Evolutionary conservation across 495 filamentous ascomycete species (phyloP), one percentile per base, ranked within the genome.

Genomic region (Stereocaulon alpinum): DNA sequence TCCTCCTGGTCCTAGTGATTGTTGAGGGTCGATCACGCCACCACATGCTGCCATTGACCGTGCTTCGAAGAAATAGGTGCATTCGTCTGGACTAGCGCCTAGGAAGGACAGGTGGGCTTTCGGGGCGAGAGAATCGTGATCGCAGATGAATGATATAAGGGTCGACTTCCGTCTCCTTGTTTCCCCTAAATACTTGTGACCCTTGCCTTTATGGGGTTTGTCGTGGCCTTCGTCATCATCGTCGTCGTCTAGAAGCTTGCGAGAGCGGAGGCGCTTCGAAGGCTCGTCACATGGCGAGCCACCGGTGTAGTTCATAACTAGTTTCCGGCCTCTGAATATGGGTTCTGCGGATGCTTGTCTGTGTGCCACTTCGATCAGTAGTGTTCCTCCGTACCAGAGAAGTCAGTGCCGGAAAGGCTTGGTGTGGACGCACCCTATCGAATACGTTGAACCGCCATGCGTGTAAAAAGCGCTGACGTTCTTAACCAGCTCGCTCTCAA

Each of bases 21-120:
- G 74, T 69, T 80, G 68, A 66, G 80, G 74, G 70, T 84, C 74
- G 37, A 80, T 79, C 12, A 84, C 77, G 37, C 81, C 84, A 24
- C 87, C 86, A 69, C 94, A 99, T 9, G 91, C 92, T 42, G 89
- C 84, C 48, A 80, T 79, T 48, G 89, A 90, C 58, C 91, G 88
- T n/a, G 91, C 82, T 70, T 96, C 91, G 73, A 99, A 99, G 70
- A 94, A 87, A 73, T 96, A 99, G n/a, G 88, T 81, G 75, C 94
- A 99, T 51, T 89, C 82, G 66, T 96, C 89, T 6, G 82, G 82
- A 71, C 86, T 85, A 22, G 86, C 81, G 58, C 87, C 89, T 52
- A 97, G 83, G 69, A 95, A 99, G 6, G 88, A 86, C 5, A 84
- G 69, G 15, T 83, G 81, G 17, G 86, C 80, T 29, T 82, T 80